These are phyloP conservation scores for Aureobasidium sp. DNA, from an alignment of 2,329 filamentous ascomycete species.

Conservation along the genomic window DNA sequence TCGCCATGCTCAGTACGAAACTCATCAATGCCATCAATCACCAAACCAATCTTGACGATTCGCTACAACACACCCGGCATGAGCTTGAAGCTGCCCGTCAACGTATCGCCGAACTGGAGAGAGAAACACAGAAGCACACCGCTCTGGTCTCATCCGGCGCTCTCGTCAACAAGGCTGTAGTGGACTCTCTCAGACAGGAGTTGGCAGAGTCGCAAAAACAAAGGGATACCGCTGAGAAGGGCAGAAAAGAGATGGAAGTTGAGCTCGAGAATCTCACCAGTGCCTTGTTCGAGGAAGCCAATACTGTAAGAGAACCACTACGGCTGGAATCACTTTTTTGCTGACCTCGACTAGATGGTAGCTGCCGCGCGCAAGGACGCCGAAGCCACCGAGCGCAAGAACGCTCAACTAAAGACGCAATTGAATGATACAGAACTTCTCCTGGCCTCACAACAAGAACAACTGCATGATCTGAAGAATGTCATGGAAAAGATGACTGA, in stretches of 20 bases:
- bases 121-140: conserved; percentile 61
- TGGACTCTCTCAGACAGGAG: conserved; percentile 35
- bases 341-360: conserved; percentile 61
- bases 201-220: conserved; percentile 36
- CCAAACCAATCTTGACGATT: conserved; percentile 86
- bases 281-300: conserved; percentile 95
- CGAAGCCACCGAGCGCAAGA: conserved; percentile 68
- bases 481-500: conserved; percentile 83
- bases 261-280: conserved; percentile 87
- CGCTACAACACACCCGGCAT: conserved; percentile 70
- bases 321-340: conserved; percentile 23
- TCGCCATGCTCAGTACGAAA: conserved; percentile 87
- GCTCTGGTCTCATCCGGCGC: conserved; percentile 64
- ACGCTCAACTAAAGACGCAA: conserved; percentile 79
- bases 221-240: conserved; percentile 43
- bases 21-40: conserved; percentile 96
- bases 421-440: conserved; percentile 80
- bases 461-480: conserved; percentile 80
- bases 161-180: conserved; percentile 64
- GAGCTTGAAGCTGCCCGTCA: conserved; percentile 70
- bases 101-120: conserved; percentile 62
- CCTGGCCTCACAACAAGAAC: conserved; percentile 84
- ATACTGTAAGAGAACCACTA: conserved; percentile 52
- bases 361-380: conserved; percentile 79
- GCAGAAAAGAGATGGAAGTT: conserved; percentile 83